Conservation (phyloP, 2,329 filamentous ascomycete genomes). For the Dothidotthia symphoricarpi region DNA sequence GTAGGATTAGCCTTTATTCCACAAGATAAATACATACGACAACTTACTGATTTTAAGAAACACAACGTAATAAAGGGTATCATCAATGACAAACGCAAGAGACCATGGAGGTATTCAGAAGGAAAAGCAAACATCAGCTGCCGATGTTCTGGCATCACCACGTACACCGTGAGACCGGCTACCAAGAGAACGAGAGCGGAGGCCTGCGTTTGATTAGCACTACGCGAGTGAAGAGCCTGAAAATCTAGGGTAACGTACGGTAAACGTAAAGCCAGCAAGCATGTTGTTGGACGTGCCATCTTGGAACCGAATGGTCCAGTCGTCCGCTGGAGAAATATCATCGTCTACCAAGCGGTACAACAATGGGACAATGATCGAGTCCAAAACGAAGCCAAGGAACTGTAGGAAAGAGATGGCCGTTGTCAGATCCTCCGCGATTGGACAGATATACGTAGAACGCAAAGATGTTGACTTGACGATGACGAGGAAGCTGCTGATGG, state of each 20-base stretch:
- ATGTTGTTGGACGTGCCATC: constrained; percentile 30
- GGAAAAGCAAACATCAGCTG: constrained; percentile 35
- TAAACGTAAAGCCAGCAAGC: constrained; percentile 31
- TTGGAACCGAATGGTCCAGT: constrained; percentile 24
- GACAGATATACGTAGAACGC: constrained; percentile 37
- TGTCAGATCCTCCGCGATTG: constrained; percentile 24
- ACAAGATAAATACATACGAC: background rate
- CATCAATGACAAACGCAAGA: constrained; percentile 39
- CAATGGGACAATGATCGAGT: constrained; percentile 26
- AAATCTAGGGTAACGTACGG: constrained; percentile 15
- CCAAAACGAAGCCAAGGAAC: constrained; percentile 29
- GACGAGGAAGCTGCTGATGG: constrained; percentile 33
- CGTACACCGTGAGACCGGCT: constrained; percentile 29
- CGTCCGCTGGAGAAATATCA: constrained; percentile 21
- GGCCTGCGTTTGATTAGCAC: constrained; percentile 25
- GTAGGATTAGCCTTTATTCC: constrained; percentile 9
- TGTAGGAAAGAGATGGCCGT: constrained; percentile 32
- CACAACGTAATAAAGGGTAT: constrained; percentile 41
- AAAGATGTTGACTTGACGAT: constrained; percentile 28
- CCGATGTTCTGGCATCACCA: constrained; percentile 36
- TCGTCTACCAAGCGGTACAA: constrained; percentile 32
- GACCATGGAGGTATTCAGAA: constrained; percentile 33
- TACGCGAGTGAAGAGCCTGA: background rate
- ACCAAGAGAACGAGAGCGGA: constrained; percentile 31
- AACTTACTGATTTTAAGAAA: constrained; percentile 37